Evolutionary conservation across 495 filamentous ascomycete genomes (phyloP), one percentile per base, ranked within the genome.

Genomic region (Cercophora samala): DNA sequence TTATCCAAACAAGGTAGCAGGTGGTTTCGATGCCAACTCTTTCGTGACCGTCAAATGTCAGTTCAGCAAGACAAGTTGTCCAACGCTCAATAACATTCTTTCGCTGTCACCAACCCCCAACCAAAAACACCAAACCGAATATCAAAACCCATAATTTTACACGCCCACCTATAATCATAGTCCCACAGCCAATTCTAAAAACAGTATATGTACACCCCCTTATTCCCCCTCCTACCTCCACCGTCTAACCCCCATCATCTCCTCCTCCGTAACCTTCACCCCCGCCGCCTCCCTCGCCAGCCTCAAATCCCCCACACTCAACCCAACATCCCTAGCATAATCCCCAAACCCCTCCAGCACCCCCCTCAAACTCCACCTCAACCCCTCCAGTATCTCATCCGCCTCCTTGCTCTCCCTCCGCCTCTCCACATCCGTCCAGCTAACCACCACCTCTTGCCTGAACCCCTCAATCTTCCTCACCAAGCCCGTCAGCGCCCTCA

Each of bases 351-450:
- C 85, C 2, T 75, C 67, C 22, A 97, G 69, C 18, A 96, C 77
- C 61, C 85, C 82, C 24, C 73, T 73, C 53, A 97, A 79, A 6
- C 86, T 85, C 2, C 76, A 76, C 71, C 82, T 87, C 67, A 96
- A 70, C 5, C 82, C 82, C 6, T 78, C 77, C 52, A 89, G 58
- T 5, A 96, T 79, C 5, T 84, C 79, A 9, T 91, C 85, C 29
- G 93, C 87, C 63, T 90, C 88, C 0, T 82, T 83, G 3, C 79
- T 82, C 58, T 76, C 75, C 46, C 79, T 73, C 29, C 69, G 71
- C 24, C 70, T 70, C 37, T 85, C 79, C 2, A 92, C 79, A 77
- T 98, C 93, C 2, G 92, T 94, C 93, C 93, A 97, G 78, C 95
- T 90, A 4, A 84, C 78, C 25, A 83, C 80, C 17, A 95, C 76